Percentiles rank a stretch among this genome's conserved stretches.
phyloP scores from a whole-genome alignment of 345 rosid genomes.

The Citrus inodora region DNA sequence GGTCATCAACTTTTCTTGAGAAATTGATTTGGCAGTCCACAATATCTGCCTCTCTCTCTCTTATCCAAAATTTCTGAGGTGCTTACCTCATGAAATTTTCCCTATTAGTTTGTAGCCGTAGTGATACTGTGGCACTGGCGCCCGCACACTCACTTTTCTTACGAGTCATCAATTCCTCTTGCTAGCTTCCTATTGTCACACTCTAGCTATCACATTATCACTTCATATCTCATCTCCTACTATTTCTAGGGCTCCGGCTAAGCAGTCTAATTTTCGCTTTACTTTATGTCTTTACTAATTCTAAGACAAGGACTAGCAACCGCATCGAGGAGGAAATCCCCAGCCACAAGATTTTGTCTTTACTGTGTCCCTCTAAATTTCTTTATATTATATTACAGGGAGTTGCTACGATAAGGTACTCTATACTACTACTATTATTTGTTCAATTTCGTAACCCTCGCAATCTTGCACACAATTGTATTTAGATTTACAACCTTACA shows the following conservation, averaged over 20 bases:
- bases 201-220: background rate
- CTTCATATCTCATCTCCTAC: background rate
- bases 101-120: background rate
- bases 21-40: background rate
- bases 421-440: background rate
- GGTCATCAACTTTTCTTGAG: background rate
- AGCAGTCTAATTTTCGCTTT: background rate
- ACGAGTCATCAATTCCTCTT: background rate
- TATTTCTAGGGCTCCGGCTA: background rate
- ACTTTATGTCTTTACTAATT: background rate
- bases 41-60: background rate
- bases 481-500: too few relatives aligned
- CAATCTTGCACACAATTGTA: too few relatives aligned
- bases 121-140: background rate
- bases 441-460: background rate
- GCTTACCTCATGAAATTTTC: background rate
- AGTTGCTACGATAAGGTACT: background rate
- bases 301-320: background rate
- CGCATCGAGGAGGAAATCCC: background rate
- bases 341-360: background rate
- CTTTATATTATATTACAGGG: background rate
- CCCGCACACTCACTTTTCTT: background rate
- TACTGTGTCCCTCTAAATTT: background rate
- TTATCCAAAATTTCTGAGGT: background rate
- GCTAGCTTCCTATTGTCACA: background rate